Evolutionary conservation across 805 yeast genomes (phyloP), one percentile per base, ranked within the genome.

Genomic region (Saccharomycopsis sp.): DNA sequence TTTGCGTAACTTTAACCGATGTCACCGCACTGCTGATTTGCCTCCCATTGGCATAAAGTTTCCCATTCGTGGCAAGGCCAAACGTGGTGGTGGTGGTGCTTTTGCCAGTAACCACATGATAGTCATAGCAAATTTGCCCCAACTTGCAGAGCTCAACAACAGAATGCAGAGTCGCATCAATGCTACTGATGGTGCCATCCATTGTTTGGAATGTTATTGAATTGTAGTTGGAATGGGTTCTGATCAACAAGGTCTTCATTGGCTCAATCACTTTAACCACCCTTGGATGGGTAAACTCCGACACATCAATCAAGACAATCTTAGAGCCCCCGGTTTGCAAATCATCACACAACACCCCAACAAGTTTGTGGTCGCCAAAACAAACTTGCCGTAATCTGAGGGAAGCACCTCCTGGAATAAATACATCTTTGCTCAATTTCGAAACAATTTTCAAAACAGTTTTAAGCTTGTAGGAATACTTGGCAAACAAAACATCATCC

Each of bases 21-120:
- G 97, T 88, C 10, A 85, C 88, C 10, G 89, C 86, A 3, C 74
- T 65, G 1, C 83, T 68, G 10, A 87, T 56, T 45, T 72, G 76
- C 12, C 65, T 62, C 0, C 68, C 69, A 49, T 80, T 76, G 3
- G 77, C 77, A 56, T 65, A 85, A 10, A 92, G 61, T 53, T 80
- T 81, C 42, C 96, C 96, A 48, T 69, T 75, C 4, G 71, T 61
- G 0, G 94, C 71, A 21, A 89, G 60, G 39, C 96, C 97, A 55
- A 85, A 81, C 0, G 77, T 77, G 12, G 63, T 57, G 23, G 55
- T 39, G n/a, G 42, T 48, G 8, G 58, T 48, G 3, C 39, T 45
- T 3, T 45, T 38, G 10, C 42, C 45, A 58, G 62, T 55, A 29
- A 41, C 50, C 2, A 77, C 70, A 50, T 73, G 75, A 49, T 65